Base-by-base conservation (phyloP, 805 yeast genomes). In the Candida quercuum region DNA sequence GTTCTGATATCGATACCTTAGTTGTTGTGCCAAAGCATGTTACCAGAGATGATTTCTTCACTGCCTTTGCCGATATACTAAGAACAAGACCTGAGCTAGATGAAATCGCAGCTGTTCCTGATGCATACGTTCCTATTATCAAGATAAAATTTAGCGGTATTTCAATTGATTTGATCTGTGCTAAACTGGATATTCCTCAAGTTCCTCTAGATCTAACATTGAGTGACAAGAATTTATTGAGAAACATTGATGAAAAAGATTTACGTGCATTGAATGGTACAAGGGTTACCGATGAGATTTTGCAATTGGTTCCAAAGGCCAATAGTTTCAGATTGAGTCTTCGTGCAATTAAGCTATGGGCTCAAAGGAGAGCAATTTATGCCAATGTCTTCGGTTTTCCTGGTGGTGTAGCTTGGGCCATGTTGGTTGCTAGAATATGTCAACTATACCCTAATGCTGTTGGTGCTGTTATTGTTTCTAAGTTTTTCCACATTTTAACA, bases 331-430 rank as follows among this genome's bases (percentile, higher is more conserved):
- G 87, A 55, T 89, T 88, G 50, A 96, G 97, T 2, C 66, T 93
- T 40, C 69, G 99, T 46, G 89, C 95, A 13, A 85, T 93, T 46
- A 93, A 93, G 60, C 69, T 93, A 53, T 93, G 99, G 99, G 99
- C 99, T 0, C 91, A 88, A 56, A 77, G 88, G 52, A 72, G 98
- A 35, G 98, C 96, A 0, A 76, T 93, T 13, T 93, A 93, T 62
- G 97, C 86, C 6, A 93, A 93, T 56, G 83, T 93, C 32, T 86
- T 83, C 72, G 99, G 99, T 0, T 93, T 91, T 62, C 99, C 98
- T 1, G 99, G 99, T 54, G 99, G 99, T 61, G 99, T 93, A 34
- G 99, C 99, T 1, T 93, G 99, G 99, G 99, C 99, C 1, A 93
- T 93, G 97, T 61, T 93, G 28, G 97, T 89, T n/a, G 99, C 98